Evolutionary conservation across 352 stramenopile species (phyloP).

Genomic region (Globisporangium uncinulatum): DNA sequence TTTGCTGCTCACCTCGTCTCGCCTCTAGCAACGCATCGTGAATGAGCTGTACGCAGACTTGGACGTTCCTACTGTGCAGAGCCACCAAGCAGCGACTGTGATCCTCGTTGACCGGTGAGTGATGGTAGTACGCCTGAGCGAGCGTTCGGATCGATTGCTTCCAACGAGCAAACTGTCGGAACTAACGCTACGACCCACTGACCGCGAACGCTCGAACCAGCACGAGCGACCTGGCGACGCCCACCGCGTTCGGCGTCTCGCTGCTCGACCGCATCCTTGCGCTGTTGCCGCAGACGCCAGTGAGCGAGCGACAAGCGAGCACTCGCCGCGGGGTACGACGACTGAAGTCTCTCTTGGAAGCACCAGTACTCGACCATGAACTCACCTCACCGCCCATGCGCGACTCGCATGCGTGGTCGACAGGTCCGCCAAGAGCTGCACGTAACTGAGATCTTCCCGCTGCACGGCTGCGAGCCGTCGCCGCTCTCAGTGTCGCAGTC

Average conservation of each 20-base stretch:
- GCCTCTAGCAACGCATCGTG: conserved; percentile 41
- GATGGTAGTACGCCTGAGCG: background rate
- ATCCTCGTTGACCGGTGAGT: conserved; percentile 66
- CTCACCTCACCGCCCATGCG: background rate
- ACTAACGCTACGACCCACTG: background rate
- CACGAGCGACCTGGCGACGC: conserved; percentile 55
- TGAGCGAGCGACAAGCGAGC: background rate
- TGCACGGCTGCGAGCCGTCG: conserved; percentile 57
- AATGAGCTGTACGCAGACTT: conserved; percentile 51
- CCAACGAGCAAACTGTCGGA: background rate
- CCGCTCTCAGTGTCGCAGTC: conserved; percentile 18
- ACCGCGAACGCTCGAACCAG: conserved; percentile 13
- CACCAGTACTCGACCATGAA: background rate
- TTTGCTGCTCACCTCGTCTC: background rate
- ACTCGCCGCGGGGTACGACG: conserved; percentile 7
- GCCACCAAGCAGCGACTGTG: conserved; percentile 41
- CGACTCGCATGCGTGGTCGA: background rate
- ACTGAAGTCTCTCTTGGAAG: conserved; percentile 6
- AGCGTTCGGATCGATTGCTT: background rate
- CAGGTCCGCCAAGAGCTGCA: conserved; percentile 33
- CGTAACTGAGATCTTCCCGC: conserved; percentile 61
- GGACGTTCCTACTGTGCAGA: conserved; percentile 25
- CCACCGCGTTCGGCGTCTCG: conserved; percentile 57
- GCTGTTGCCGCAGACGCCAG: conserved; percentile 47
- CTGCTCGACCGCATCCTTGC: conserved; percentile 66